Base-by-base conservation (phyloP, 2,329 filamentous ascomycete species). In the Biscogniauxia sp. region DNA sequence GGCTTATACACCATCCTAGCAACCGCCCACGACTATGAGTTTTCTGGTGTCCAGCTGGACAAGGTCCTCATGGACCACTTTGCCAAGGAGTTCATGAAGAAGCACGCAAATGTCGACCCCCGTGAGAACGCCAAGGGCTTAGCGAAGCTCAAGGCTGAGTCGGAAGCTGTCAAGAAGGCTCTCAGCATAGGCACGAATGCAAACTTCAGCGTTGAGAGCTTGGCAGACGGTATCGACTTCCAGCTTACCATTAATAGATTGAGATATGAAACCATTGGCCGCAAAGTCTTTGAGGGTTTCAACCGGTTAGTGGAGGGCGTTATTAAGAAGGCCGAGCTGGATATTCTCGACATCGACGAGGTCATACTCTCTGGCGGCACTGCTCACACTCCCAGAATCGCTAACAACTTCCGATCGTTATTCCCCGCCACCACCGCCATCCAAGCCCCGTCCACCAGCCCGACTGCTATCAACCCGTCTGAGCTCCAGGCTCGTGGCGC, bases 31-130 rank as follows among this genome's bases (percentile, higher is more conserved):
- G 95, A 99, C 82, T 97, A 96, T 79, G 93, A 98, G 73, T 91
- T 94, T 68, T 88, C 91, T 59, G 95, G 95, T 72, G 84, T 87
- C 41, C 88, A 93, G 67, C 84, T 99, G 60, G 95, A 99, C 80
- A 86, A 95, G 75, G 90, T 94, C 55, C 84, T 99, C 61, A 91
- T 97, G 75, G 94, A 99, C 75, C 89, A 97, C 82, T 97, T 98
- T 70, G 91, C 94, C 70, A 99, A 99, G 84, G 95, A 99, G 79
- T 99, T 99, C 80, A 85, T 95, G 73, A 98, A 99, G 86, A 97
- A 96, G 84, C 87, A 98, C 85, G 89, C 88, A 80, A 78, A 77
- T 41, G 86, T 86, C 60, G 95, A 98, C 77, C 95, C 95, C 20
- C 86, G 93, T 69, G 84, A 88, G 73, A 92, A 95, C 74, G 83